Evolutionary conservation across 805 yeast species (phyloP), one percentile per base, ranked within the genome.

Genomic region (Cyberlindnera lachancei): DNA sequence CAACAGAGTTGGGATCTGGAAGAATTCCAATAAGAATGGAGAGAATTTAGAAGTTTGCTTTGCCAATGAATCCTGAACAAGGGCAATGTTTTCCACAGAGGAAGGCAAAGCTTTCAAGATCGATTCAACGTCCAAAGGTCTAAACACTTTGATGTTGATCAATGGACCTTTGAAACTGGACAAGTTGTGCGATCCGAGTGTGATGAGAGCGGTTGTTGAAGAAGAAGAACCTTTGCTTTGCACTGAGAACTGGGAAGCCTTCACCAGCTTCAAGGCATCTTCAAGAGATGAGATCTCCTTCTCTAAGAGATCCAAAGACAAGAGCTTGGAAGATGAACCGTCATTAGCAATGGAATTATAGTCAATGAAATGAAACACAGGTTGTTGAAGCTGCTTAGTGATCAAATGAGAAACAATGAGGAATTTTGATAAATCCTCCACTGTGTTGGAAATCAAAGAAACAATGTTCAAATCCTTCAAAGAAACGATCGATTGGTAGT

Each of bases 11-110:
- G 70, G 62, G 31, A 74, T 73, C 31, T 75, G 69, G 55, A 87
- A 73, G 44, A 86, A 73, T 50, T 87, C 95, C 43, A 87, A 69
- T 44, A 81, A 64, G 25, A 87, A 63, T 4, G 90, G 85, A 12
- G 82, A 73, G 58, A 82, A 78, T n/a, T 59, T 59, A 8, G 63
- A 56, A 7, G 48, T 34, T n/a, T 46, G 41, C 25, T 42, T 45
- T 16, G 37, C 31, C 12, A 45, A 43, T 25, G 80, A 64, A 59
- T 87, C 94, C 50, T 83, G 82, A 16, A 83, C 64, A 23, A 40
- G 11, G 13, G 81, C 69, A 31, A 88, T 61, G 18, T 68, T 66
- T 38, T 64, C 63, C 33, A 74, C 72, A 7, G 75, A 55, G 3
- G 65, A 40, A 18, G 90, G 88, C 25, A 82, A 53, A 3, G 60